These are phyloP conservation scores for Curvularia sp. DNA, from an alignment of 2,329 filamentous ascomycete species.

Conservation along the genomic window DNA sequence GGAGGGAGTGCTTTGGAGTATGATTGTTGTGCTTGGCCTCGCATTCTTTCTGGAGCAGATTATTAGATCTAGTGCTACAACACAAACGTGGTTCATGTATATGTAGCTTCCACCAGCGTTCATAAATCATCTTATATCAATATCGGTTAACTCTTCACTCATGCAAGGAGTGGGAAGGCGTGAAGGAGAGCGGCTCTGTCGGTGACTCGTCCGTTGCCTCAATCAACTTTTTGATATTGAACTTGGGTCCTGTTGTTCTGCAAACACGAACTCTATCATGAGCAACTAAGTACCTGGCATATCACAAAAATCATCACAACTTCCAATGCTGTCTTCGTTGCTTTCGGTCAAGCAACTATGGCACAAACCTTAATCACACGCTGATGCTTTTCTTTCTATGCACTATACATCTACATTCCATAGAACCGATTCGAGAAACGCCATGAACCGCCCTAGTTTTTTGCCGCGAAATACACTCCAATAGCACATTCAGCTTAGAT, in stretches of 20 bases:
- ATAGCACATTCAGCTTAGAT: neutral
- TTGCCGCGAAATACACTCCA: neutral
- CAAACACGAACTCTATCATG: neutral
- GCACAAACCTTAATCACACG: neutral
- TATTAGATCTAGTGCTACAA: neutral
- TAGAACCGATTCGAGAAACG: neutral
- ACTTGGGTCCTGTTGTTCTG: neutral
- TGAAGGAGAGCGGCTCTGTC: neutral
- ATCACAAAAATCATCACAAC: neutral
- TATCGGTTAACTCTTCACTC: neutral
- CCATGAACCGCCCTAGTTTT: neutral
- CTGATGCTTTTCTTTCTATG: neutral
- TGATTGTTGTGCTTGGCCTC: neutral
- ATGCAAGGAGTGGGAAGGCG: neutral
- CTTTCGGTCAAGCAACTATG: neutral
- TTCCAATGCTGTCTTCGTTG: neutral
- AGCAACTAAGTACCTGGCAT: neutral
- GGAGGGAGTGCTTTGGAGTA: neutral
- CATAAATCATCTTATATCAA: neutral
- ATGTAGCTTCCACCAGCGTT: neutral
- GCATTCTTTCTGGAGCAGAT: neutral
- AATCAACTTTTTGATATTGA: neutral
- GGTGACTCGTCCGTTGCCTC: neutral
- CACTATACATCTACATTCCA: neutral
- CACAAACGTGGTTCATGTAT: neutral